A percentile compares a stretch with the other conserved stretches of the same genome.
Evolutionary conservation across 1,139 yeast genomes (phyloP).

Genomic region (Tardiomyces digboiensis): DNA sequence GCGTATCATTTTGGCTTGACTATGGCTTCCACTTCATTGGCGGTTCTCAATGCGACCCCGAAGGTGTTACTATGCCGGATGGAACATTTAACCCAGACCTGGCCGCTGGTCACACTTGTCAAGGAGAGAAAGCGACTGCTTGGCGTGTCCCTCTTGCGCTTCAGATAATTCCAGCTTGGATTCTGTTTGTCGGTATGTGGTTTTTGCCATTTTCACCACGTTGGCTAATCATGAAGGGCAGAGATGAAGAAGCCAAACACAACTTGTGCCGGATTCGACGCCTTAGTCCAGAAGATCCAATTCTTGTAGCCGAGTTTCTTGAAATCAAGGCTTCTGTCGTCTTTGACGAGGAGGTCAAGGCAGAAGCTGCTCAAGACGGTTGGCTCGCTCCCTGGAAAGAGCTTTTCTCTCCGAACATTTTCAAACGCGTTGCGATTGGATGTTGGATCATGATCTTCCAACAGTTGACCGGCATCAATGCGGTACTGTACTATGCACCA

Average conservation of each 20-base stretch:
- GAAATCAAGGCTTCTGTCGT: too few species aligned
- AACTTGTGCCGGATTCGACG: conserved; percentile 14
- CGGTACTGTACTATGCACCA: conserved; percentile 60
- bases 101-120: conserved; percentile 33
- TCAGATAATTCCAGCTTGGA: conserved; percentile 12
- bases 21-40: too few species aligned
- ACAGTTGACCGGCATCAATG: conserved; percentile 88
- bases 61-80: conserved; percentile 57
- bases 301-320: conserved; percentile 12
- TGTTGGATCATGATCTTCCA: conserved; percentile 91
- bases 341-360: conserved; percentile 14
- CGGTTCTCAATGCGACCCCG: too few species aligned
- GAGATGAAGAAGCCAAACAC: conserved; percentile 38
- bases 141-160: conserved; percentile 83
- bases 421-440: too few species aligned
- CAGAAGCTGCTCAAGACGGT: conserved; percentile 17
- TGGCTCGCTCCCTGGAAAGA: not conserved
- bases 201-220: conserved; percentile 57
- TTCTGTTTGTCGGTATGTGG: conserved; percentile 5
- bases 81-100: conserved; percentile 36
- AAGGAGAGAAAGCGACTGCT: conserved; percentile 42
- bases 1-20: conserved; percentile 75
- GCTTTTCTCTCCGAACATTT: conserved; percentile 1
- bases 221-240: conserved; percentile 52
- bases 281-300: conserved; percentile 18